These are phyloP conservation scores for Microbotryum intermedium DNA, from an alignment of 1,284 basidiomycete species.

Conservation along the genomic window DNA sequence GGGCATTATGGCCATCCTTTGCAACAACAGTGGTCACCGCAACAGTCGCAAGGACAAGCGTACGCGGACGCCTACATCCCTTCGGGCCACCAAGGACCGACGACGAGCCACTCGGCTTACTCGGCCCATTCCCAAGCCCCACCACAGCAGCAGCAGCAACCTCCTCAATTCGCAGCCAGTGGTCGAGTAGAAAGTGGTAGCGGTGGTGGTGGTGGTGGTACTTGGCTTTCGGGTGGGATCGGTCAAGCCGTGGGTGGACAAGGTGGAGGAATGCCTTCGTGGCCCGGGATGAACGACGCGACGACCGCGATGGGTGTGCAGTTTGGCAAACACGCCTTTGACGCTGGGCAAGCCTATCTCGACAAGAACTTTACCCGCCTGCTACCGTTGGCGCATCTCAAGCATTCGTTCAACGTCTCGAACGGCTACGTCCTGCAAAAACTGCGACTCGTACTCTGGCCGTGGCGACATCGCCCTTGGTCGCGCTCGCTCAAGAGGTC, in stretches of 20 bases:
- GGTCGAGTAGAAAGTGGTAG: background rate
- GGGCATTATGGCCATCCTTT: background rate
- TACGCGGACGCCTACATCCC: slow-evolving; percentile 21
- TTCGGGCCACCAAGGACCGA: background rate
- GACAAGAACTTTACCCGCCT: slow-evolving; percentile 79
- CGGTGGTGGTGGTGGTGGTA: background rate
- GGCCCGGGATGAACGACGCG: slow-evolving; percentile 63
- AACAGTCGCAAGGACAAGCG: background rate
- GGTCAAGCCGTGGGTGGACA: background rate
- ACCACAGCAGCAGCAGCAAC: background rate
- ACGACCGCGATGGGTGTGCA: slow-evolving; percentile 96
- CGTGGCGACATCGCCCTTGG: slow-evolving; percentile 66
- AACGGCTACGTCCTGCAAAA: slow-evolving; percentile 93
- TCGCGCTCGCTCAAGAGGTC: slow-evolving; percentile 30
- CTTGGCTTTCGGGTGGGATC: background rate
- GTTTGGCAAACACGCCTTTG: slow-evolving; percentile 81
- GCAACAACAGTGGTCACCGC: slow-evolving; percentile 4
- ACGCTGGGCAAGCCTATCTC: slow-evolving; percentile 90
- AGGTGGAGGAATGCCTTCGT: background rate
- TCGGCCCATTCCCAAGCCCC: background rate
- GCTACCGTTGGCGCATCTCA: slow-evolving; percentile 66
- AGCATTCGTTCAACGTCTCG: slow-evolving; percentile 93
- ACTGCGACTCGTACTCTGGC: slow-evolving; percentile 81
- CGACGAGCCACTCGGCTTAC: no score
- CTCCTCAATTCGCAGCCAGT: background rate